Evolutionary conservation across 169 alveolate genomes (phyloP), one percentile per base, ranked within the genome.

Genomic region (Plasmodium billcollinsi): DNA sequence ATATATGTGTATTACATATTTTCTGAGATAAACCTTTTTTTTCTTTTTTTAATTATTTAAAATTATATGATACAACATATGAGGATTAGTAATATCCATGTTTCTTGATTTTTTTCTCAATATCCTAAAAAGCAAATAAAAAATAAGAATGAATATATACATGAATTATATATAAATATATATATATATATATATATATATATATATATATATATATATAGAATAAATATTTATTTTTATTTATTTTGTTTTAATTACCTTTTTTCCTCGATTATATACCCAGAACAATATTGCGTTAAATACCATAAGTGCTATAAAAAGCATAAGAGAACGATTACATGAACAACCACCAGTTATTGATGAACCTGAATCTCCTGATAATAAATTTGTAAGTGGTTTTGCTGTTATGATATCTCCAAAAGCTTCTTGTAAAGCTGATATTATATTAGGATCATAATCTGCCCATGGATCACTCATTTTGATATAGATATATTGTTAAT

Each of bases 31-130:
- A 33, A 33, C 45, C 8, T 33, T 33, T 33, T 33, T 33, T 33
- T 33, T 33, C 4, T 33, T 33, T 33, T 33, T 33, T 33, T 5
- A 33, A 33, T 33, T 33, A 33, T 33, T 33, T 33, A 33, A 33
- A 33, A 54, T 54, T 7, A 54, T 33, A 33, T 33, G 15, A 61
- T 15, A 61, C 15, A 61, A 3, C 12, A 15, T 3, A 20, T 61
- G 6, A 9, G 29, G 54, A 26, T 73, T 73, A 73, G 33, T 73
- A 73, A 73, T 73, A 73, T 73, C 86, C 86, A 62, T 73, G 86
- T 43, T 73, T 52, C 58, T 54, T 73, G 29, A 73, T 66, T 73
- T 73, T 73, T 73, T 73, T 66, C 71, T 52, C 26, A 21, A 73
- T 73, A 52, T 73, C 86, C 86, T 73, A 73, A 26, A 73, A 26